Evolutionary conservation across 805 yeast species (phyloP).

Genomic region (Suhomyces prunicola): DNA sequence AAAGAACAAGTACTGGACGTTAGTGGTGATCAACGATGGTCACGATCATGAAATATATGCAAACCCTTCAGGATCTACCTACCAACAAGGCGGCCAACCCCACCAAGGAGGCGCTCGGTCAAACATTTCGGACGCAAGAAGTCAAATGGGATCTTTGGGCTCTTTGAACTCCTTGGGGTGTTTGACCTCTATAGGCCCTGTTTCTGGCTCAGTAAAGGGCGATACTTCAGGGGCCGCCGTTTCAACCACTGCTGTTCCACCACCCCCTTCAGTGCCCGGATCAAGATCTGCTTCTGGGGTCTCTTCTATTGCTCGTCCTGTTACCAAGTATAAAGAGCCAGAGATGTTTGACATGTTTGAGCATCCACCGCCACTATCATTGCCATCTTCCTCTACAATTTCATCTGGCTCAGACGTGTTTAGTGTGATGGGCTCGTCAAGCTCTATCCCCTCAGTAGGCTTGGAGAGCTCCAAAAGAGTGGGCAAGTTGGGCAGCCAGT

Average conservation of each 20-base stretch:
- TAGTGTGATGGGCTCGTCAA: slow-evolving; percentile 6
- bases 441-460: slow-evolving; percentile 1
- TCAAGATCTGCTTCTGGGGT: too few relatives aligned
- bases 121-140: neutral
- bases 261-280: too few relatives aligned
- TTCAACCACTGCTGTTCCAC: too few relatives aligned
- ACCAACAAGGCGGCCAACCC: too few relatives aligned
- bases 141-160: neutral
- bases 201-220: neutral
- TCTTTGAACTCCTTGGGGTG: neutral
- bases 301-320: neutral
- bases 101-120: neutral
- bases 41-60: slow-evolving; percentile 47
- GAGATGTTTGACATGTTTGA: slow-evolving; percentile 2
- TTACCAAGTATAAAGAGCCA: neutral
- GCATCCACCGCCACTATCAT: neutral
- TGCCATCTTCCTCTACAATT: neutral
- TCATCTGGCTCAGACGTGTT: slow-evolving; percentile 10
- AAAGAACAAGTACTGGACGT: slow-evolving; percentile 52
- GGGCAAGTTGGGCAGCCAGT: neutral
- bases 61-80: too few relatives aligned
- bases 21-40: slow-evolving; percentile 56
- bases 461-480: slow-evolving; percentile 2
- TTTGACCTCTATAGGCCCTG: neutral
- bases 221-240: too few relatives aligned